Evolutionary conservation across 208 protist genomes (phyloP).

Genomic region (Entamoeba invadens): DNA sequence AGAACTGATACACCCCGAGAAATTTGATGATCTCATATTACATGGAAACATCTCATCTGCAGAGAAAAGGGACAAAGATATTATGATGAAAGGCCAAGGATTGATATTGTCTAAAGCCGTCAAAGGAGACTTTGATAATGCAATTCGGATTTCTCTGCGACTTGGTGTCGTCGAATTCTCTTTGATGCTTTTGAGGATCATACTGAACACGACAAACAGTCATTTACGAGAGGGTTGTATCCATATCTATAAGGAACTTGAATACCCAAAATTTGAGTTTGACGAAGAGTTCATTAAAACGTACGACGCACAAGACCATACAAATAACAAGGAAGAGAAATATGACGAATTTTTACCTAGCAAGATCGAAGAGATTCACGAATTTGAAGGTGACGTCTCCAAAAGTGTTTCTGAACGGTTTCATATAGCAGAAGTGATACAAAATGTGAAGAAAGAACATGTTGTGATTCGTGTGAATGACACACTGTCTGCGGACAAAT

Average conservation of each 20-base stretch:
- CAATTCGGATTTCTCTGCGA: background rate
- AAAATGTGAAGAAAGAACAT: background rate
- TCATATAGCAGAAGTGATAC: background rate
- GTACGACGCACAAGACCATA: background rate
- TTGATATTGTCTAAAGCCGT: background rate
- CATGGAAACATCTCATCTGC: background rate
- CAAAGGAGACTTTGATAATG: background rate
- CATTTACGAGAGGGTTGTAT: background rate
- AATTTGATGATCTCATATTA: background rate
- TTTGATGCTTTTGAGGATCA: background rate
- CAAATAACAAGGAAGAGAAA: background rate
- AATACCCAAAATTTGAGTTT: background rate
- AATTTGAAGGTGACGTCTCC: background rate
- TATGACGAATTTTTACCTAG: background rate
- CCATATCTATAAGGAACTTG: background rate
- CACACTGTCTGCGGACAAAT: background rate
- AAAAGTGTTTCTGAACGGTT: background rate
- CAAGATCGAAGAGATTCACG: background rate
- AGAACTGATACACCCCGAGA: too few relatives aligned
- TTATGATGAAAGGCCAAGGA: background rate
- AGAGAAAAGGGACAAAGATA: background rate
- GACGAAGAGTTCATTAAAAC: background rate
- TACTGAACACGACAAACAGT: background rate
- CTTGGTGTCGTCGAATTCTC: background rate
- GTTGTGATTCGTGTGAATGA: background rate